phyloP scores from a whole-genome alignment of 2,329 filamentous ascomycete genomes.

The Gliomastix tumulicola region DNA sequence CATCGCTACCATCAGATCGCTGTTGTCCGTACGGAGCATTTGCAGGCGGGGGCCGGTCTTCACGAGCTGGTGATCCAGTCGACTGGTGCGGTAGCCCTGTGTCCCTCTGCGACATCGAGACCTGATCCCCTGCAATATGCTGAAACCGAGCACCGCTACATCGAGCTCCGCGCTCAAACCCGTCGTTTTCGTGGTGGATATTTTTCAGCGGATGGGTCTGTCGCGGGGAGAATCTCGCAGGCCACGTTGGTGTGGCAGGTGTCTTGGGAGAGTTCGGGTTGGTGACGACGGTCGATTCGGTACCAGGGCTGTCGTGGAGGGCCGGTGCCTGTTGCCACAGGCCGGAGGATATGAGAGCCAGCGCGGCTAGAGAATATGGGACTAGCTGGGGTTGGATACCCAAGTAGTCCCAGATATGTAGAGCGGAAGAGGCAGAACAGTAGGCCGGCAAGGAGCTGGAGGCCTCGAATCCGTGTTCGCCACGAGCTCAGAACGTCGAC shows the following conservation, averaged over 20 bases:
- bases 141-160: slow-evolving; percentile 47
- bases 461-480: no score
- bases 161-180: slow-evolving; percentile 34
- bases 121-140: slow-evolving; percentile 48
- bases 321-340: slow-evolving; percentile 25
- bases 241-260: slow-evolving; percentile 24
- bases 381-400: slow-evolving; percentile 22
- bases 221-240: slow-evolving; percentile 6
- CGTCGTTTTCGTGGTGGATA: no score
- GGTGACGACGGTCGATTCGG: slow-evolving; percentile 22
- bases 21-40: slow-evolving; percentile 6
- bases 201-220: not conserved
- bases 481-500: no score
- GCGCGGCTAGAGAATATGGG: slow-evolving; percentile 13
- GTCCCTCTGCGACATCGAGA: slow-evolving; percentile 58
- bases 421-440: no score
- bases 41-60: slow-evolving; percentile 17
- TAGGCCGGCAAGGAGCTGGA: no score
- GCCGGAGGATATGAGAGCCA: slow-evolving; percentile 23
- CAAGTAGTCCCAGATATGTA: slow-evolving; percentile 29
- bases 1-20: no score
- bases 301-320: slow-evolving; percentile 20
- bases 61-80: slow-evolving; percentile 34
- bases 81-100: slow-evolving; percentile 41
- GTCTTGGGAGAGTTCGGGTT: slow-evolving; percentile 25